Base-by-base conservation (phyloP, 2,329 filamentous ascomycete genomes). In the Samsoniella hepiali region DNA sequence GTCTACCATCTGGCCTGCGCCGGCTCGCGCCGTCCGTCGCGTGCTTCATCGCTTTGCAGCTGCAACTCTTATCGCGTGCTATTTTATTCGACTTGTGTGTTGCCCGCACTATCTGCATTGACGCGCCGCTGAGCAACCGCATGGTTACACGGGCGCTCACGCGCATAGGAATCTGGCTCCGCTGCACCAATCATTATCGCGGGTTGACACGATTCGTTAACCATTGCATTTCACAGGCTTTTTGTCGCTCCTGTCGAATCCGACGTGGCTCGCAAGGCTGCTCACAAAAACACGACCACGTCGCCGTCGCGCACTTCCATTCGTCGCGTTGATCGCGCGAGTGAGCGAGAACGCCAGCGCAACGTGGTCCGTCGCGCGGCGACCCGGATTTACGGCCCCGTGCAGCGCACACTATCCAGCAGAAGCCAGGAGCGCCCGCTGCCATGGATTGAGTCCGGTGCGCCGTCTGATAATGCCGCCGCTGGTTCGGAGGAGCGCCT, bases 181-280 rank as follows among this genome's bases (percentile, higher is more conserved):
- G 31, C 22, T 13, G 17, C 44, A 34, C 34, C 27, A 17, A 44
- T 47, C 5, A 17, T 2, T 3, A 29, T 49, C 31, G 15, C n/a
- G 29, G 15, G n/a, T 22, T 3, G 34, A 38, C 22, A 38, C 22
- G 22, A 38, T 40, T 27, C 54, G 47, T 55, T 63, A 40, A 63
- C 55, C 49, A 38, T 47, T 29, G 7, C 49, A 47, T 29, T 36
- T 22, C 49, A 32, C 65, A 82, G 81, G 66, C 72, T 82, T 38
- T 82, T 81, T 66, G 69, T 81, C 60, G 77, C 79, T 44, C 79
- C 78, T 40, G 75, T 79, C 66, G 77, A 80, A 67, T 79, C 79
- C 55, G 78, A 81, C 65, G 62, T 79, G 51, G 68, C 73, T 15
- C 67, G 71, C 54, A 79, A 78, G 66, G 60, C 74, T 40, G 66